Conservation (phyloP, 768 basidiomycete species). For the Russula olivacea region DNA sequence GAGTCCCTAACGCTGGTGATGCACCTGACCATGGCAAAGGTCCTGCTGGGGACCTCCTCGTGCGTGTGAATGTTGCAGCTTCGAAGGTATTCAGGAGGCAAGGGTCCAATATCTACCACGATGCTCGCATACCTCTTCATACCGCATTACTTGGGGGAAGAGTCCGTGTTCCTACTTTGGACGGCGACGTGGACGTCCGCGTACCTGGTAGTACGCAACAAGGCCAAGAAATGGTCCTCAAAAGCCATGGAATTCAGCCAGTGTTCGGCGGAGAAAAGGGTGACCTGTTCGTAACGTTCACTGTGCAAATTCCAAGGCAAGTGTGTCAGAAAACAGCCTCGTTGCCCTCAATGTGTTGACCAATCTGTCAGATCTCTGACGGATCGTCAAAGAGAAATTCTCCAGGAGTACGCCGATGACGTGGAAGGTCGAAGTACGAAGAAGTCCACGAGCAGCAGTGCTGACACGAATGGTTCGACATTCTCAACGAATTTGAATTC, state of each 20-base stretch:
- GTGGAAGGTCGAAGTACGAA: conserved; percentile 59
- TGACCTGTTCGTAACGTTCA: conserved; percentile 86
- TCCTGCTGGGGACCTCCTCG: conserved; percentile 73
- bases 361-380: conserved; percentile 61
- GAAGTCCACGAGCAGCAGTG: conserved; percentile 25
- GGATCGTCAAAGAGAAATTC: conserved; percentile 74
- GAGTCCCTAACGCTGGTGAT: conserved; percentile 77
- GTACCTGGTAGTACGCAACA: conserved; percentile 91
- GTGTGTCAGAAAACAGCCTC: conserved; percentile 28
- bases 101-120: conserved; percentile 86
- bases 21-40: conserved; percentile 77
- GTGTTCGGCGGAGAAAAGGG: conserved; percentile 59
- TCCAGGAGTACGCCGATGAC: conserved; percentile 89
- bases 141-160: conserved; percentile 89
- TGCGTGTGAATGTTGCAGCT: conserved; percentile 76
- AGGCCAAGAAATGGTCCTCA: conserved; percentile 94
- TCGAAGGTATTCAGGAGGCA: conserved; percentile 87
- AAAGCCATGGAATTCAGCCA: conserved; percentile 72
- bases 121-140: conserved; percentile 85
- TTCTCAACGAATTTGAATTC: conserved; percentile 10
- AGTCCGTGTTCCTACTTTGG: conserved; percentile 88
- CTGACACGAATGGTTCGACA: conserved; percentile 25
- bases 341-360: conserved; percentile 13
- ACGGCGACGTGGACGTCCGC: conserved; percentile 92
- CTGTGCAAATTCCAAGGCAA: conserved; percentile 84